Evolutionary conservation across 2,329 filamentous ascomycete species (phyloP), one percentile per base, ranked within the genome.

Genomic region (Zalaria sp.): DNA sequence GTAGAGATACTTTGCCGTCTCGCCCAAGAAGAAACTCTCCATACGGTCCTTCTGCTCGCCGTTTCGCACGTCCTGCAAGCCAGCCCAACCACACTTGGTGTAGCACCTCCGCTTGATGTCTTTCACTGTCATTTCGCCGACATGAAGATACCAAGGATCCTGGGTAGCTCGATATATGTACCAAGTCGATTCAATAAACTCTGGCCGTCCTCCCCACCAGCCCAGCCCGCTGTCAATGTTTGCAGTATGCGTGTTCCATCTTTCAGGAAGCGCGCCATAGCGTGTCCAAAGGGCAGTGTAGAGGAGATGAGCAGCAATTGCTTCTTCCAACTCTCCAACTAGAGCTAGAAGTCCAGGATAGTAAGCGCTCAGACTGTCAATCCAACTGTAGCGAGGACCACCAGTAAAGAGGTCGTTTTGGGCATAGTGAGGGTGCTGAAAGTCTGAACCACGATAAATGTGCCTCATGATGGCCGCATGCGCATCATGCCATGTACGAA

Each of bases 21-120:
- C 91, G 9, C 91, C 89, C 1, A 98, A 71, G 55, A 96, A 96
- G 69, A 96, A 98, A 58, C 89, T 96, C 62, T 98, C 91, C 91
- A 96, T 96, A 29, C 91, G 81, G 58, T 98, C 88, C 51, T 77
- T 84, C 61, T 86, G 77, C 62, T 95, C 85, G 3, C 89, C 89
- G n/a, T 57, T 67, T 5, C 61, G 58, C 18, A 72, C 67, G 46
- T 72, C 68, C 27, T 67, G 61, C 34, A 96, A 69, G 1, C 89
- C 89, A 9, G 89, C 84, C 87, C 89, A 96, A 34, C 91, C 91
- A 53, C 91, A 98, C 47, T 76, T 73, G 1, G 87, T 86, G 77
- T 85, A 87, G 62, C 91, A 98, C 41, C 89, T 76, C 38, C 84
- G 73, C 53, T 83, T 81, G 53, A 98, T 87, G 55, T 98, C 91